Evolutionary conservation across 192 early-diverging fungal genomes (phyloP).

Genomic region (Nowakowskiella sp.): DNA sequence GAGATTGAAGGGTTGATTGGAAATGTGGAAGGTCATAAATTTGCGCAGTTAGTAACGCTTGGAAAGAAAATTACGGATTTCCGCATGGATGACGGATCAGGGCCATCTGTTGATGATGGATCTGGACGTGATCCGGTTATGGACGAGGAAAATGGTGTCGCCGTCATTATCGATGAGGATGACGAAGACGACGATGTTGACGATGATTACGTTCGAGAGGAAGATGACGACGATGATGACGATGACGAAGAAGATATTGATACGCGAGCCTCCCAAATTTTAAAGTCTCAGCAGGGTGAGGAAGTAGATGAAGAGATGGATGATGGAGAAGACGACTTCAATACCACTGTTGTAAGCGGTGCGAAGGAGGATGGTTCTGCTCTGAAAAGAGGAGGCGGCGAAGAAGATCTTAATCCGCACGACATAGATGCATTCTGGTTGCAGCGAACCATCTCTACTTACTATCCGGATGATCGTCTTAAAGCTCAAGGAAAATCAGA

Average conservation of each 20-base stretch:
- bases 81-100: constrained; percentile 42
- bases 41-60: constrained; percentile 82
- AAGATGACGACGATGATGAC: constrained; percentile 37
- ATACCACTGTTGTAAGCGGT: constrained; percentile 21
- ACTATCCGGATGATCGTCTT: constrained; percentile 71
- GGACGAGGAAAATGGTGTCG: constrained; percentile 87
- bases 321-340: constrained; percentile 35
- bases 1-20: constrained; percentile 72
- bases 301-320: constrained; percentile 25
- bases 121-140: constrained; percentile 28
- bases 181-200: constrained; percentile 78
- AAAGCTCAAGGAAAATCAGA: constrained; percentile 83
- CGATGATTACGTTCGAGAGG: constrained; percentile 44
- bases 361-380: constrained; percentile 6
- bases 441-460: constrained; percentile 73
- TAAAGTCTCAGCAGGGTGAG: constrained; percentile 14
- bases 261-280: too few relatives aligned
- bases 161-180: constrained; percentile 94
- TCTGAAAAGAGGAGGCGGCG: constrained; percentile 10
- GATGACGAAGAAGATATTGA: constrained; percentile 42
- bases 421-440: constrained; percentile 97
- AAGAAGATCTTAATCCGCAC: constrained; percentile 47
- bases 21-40: constrained; percentile 63
- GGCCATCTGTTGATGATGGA: constrained; percentile 49
- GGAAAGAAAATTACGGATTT: constrained; percentile 96